Base-by-base conservation (phyloP, 169 alveolate genomes). In the Eimeria tenella region DNA sequence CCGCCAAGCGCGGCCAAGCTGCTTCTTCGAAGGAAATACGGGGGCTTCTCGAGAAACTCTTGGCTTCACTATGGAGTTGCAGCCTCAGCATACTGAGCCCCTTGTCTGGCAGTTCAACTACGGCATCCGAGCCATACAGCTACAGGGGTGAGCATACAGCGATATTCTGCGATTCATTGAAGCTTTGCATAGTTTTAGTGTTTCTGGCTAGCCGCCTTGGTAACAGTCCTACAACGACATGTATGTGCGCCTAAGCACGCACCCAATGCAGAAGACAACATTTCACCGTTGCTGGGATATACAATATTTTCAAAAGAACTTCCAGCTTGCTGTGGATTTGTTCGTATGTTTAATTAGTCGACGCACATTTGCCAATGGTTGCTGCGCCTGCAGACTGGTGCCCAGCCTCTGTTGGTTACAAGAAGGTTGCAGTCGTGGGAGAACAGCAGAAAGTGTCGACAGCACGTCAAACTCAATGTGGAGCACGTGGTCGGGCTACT, bases 401-500 rank as follows among this genome's bases (percentile, higher is more conserved):
- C 90, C 90, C 56, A 83, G 77, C n/a, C 25, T 83, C 60, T 83
- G 90, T 75, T 83, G 90, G 90, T 60, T 83, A 5, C 90, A 83
- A 31, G 71, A 68, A 31, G 90, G 90, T 8, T 83, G 90, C 75
- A 58, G 52, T 23, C 15, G 75, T 53, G 8, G 58, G 31, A 23
- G 10, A 17, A 56, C 60, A 9, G 50, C 31, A 4, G 17, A 23
- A 10, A 25, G 52, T 60, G 75, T 8, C 52, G 21, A 50, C 3
- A 58, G 60, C 15, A 17, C 31, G 4, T 31, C 56, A 19, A 77
- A 55, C n/a, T 9, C 56, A 9, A 77, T 83, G 77, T 83, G 90
- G 90, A 83, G 90, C 21, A 58, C 90, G 52, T 83, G 90, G 90
- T 83, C 90, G 17, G 90, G 90, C 56, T 83, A 83, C 75, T 83